Evolutionary conservation across 2,329 filamentous ascomycete genomes (phyloP).

Genomic region (Dothistroma septosporum): DNA sequence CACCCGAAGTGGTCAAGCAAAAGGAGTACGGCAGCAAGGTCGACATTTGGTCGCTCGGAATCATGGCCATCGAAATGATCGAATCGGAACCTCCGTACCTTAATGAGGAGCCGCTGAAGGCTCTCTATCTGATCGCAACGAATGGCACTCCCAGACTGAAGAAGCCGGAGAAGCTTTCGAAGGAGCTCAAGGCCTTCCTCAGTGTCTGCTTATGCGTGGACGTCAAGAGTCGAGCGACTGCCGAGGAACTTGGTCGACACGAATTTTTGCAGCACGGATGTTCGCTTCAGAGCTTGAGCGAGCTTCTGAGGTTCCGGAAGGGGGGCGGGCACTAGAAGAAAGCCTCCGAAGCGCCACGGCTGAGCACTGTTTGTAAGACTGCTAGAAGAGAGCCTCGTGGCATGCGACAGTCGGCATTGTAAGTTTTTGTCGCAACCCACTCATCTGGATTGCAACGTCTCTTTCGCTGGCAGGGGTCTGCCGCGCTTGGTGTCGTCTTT

Average conservation of each 20-base stretch:
- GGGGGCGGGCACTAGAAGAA: constrained; percentile 51
- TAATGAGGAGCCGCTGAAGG: constrained; percentile 96
- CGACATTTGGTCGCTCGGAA: constrained; percentile 97
- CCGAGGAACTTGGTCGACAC: constrained; percentile 81
- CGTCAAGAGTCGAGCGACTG: constrained; percentile 88
- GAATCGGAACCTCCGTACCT: constrained; percentile 97
- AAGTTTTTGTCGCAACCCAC: not conserved
- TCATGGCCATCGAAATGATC: constrained; percentile 99
- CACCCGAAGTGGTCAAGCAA: constrained; percentile 97
- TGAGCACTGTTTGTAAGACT: too few species aligned
- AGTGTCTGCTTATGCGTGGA: constrained; percentile 96
- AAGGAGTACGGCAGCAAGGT: constrained; percentile 98
- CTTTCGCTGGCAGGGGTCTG: not conserved
- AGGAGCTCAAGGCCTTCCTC: constrained; percentile 95
- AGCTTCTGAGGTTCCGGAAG: constrained; percentile 78
- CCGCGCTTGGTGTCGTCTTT: not conserved
- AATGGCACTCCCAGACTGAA: constrained; percentile 95
- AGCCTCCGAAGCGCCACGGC: not conserved
- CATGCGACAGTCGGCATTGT: too few species aligned
- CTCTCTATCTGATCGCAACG: constrained; percentile 93
- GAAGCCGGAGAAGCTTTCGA: constrained; percentile 96
- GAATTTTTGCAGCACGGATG: constrained; percentile 95
- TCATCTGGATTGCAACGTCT: not conserved
- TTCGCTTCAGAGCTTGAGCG: constrained; percentile 73
- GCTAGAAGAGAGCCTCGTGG: too few species aligned